Evolutionary conservation across 768 basidiomycete genomes (phyloP).

Genomic region (Suillus decipiens): DNA sequence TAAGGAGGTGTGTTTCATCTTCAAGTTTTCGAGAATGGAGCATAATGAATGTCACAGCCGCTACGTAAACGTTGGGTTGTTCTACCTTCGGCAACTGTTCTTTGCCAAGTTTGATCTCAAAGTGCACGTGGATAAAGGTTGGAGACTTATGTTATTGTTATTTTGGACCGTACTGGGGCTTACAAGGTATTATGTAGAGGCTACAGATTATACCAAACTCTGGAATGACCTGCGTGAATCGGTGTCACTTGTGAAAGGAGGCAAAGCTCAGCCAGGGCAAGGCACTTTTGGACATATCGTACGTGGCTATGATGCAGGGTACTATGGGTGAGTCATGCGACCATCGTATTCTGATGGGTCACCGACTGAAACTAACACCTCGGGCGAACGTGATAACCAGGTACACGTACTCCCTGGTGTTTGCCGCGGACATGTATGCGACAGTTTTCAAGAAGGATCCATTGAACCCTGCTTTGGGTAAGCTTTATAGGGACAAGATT

Average conservation of each 20-base stretch:
- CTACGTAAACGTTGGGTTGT: constrained; percentile 82
- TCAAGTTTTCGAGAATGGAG: not conserved
- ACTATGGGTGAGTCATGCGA: constrained; percentile 41
- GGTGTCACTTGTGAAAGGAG: constrained; percentile 69
- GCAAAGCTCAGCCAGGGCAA: constrained; percentile 66
- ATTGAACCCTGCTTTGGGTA: constrained; percentile 67
- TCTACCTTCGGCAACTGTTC: constrained; percentile 82
- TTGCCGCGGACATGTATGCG: constrained; percentile 60
- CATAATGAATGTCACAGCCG: constrained; percentile 41
- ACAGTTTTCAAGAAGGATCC: constrained; percentile 85
- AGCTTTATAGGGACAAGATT: constrained; percentile 74
- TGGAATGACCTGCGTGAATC: constrained; percentile 76
- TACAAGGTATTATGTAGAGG: constrained; percentile 41
- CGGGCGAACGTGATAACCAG: constrained; percentile 23
- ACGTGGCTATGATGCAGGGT: constrained; percentile 70
- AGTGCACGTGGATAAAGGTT: constrained; percentile 71
- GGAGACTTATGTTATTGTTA: not conserved
- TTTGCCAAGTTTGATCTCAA: constrained; percentile 79
- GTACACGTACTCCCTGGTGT: constrained; percentile 74
- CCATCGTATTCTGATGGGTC: not conserved
- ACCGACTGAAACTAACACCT: not conserved
- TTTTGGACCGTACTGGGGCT: not conserved
- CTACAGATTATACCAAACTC: constrained; percentile 70
- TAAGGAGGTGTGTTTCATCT: constrained; percentile 58
- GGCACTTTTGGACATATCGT: constrained; percentile 76